These are phyloP conservation scores for Cercospora sp. DNA, from an alignment of 2,329 filamentous ascomycete genomes.

Conservation along the genomic window DNA sequence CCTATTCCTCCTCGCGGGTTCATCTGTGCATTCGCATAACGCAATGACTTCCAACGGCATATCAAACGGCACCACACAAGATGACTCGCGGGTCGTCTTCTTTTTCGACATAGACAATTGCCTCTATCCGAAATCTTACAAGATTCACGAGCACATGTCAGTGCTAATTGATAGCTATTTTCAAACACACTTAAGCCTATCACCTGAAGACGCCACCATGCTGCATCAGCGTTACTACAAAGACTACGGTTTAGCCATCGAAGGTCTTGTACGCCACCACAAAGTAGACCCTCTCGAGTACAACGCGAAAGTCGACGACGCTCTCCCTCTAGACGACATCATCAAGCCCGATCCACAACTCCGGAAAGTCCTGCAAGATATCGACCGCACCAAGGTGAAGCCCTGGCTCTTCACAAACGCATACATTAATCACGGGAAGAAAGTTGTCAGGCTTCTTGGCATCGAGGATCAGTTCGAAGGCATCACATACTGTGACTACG, in stretches of 20 bases:
- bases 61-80: conserved; percentile 9
- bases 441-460: conserved; percentile 77
- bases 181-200: conserved; percentile 69
- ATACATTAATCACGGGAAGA: conserved; percentile 80
- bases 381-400: conserved; percentile 80
- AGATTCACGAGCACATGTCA: conserved; percentile 87
- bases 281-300: conserved; percentile 94
- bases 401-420: conserved; percentile 97
- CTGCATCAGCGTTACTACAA: conserved; percentile 92
- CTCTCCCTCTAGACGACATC: conserved; percentile 80
- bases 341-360: conserved; percentile 77
- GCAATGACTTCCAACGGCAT: conserved; percentile 17
- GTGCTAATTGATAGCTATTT: conserved; percentile 72
- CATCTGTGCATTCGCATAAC: background rate
- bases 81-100: conserved; percentile 51
- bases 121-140: conserved; percentile 75
- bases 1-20: background rate
- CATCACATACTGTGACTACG: conserved; percentile 92
- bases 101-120: conserved; percentile 99
- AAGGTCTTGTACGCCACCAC: conserved; percentile 90
- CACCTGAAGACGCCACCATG: conserved; percentile 73
- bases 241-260: conserved; percentile 94
- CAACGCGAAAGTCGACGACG: conserved; percentile 92
- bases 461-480: conserved; percentile 92
- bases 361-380: conserved; percentile 72